phyloP scores from a whole-genome alignment of 1,284 basidiomycete genomes.

The Ceraceosorus guamensis region DNA sequence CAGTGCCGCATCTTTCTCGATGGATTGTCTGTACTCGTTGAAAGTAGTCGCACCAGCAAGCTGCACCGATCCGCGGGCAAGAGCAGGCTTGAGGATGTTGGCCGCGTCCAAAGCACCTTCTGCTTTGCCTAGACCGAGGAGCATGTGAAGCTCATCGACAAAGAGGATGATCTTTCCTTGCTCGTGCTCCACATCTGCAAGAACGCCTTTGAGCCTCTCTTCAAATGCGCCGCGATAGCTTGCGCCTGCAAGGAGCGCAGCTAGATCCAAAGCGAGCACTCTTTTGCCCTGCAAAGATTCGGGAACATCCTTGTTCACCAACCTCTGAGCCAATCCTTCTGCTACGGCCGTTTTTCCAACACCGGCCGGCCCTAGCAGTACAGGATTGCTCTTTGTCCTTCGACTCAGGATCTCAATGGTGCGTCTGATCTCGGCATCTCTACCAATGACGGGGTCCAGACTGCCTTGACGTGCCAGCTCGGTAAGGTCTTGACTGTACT shows the following conservation, averaged over 20 bases:
- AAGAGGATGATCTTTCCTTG: slow-evolving; percentile 75
- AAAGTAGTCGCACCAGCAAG: slow-evolving; percentile 91
- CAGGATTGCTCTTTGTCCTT: slow-evolving; percentile 63
- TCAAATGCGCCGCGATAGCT: slow-evolving; percentile 97
- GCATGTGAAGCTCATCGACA: slow-evolving; percentile 67
- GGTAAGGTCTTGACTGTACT: slow-evolving; percentile 27
- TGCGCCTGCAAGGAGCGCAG: slow-evolving; percentile 89
- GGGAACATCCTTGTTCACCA: slow-evolving; percentile 82
- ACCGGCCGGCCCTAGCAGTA: slow-evolving; percentile 53
- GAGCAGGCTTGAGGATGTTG: slow-evolving; percentile 48
- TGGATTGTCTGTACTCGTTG: slow-evolving; percentile 87
- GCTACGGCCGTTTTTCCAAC: slow-evolving; percentile 63
- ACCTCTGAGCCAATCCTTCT: slow-evolving; percentile 80
- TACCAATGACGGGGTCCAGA: slow-evolving; percentile 53
- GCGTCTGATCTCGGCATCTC: slow-evolving; percentile 66
- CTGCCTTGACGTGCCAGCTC: slow-evolving; percentile 26
- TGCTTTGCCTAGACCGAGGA: slow-evolving; percentile 40
- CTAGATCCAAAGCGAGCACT: slow-evolving; percentile 73
- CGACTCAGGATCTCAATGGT: slow-evolving; percentile 65
- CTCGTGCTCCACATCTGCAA: slow-evolving; percentile 77
- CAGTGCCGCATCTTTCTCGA: slow-evolving; percentile 78
- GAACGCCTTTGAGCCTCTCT: slow-evolving; percentile 86
- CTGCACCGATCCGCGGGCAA: slow-evolving; percentile 74
- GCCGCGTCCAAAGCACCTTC: slow-evolving; percentile 44
- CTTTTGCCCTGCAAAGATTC: slow-evolving; percentile 49